phyloP scores from a whole-genome alignment of 208 protist genomes.

The Trypanosoma congolense region DNA sequence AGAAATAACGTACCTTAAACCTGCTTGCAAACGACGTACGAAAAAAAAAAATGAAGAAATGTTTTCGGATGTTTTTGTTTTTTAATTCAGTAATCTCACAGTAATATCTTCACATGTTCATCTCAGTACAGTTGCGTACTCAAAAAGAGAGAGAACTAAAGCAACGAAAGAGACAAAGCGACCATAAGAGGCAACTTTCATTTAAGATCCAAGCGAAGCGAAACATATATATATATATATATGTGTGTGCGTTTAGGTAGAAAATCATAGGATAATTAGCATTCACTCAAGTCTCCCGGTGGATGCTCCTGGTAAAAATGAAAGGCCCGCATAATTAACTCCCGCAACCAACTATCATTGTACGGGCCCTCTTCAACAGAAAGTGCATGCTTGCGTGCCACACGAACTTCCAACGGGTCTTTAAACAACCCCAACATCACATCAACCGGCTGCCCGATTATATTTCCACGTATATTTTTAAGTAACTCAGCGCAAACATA shows the following conservation, averaged over 20 bases:
- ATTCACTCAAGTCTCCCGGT: not conserved
- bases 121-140: not conserved
- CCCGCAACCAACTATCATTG: slow-evolving; percentile 41
- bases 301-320: slow-evolving; percentile 42
- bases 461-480: slow-evolving; percentile 22
- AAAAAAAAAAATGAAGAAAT: too few species aligned
- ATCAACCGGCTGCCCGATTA: slow-evolving; percentile 29
- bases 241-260: too few species aligned
- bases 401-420: slow-evolving; percentile 22
- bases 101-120: too few species aligned
- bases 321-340: slow-evolving; percentile 54
- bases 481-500: slow-evolving; percentile 86
- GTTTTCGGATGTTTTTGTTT: too few species aligned
- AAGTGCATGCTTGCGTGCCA: not conserved
- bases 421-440: slow-evolving; percentile 30
- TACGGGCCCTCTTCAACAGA: slow-evolving; percentile 3
- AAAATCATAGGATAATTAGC: not conserved
- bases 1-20: too few species aligned
- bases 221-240: too few species aligned
- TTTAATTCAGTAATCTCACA: too few species aligned
- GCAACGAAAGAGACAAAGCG: too few species aligned
- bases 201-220: not conserved
- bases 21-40: too few species aligned
- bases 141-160: too few species aligned
- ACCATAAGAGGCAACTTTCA: too few species aligned